Evolutionary conservation across 2,329 filamentous ascomycete genomes (phyloP), one percentile per base, ranked within the genome.

Genomic region (Geosmithia flava): DNA sequence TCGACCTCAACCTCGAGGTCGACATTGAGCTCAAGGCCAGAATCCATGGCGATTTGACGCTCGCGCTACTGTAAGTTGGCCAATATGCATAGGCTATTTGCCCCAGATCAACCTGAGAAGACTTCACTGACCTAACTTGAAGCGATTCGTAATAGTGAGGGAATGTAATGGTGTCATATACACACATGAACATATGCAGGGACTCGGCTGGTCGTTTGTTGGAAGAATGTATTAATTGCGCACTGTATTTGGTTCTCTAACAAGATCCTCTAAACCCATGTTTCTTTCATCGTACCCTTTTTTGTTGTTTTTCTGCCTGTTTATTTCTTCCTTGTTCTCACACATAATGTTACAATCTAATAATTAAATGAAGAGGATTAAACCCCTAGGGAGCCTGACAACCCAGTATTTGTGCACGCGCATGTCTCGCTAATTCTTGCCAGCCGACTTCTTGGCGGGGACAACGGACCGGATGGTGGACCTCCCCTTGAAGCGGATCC

Each of bases 1-100:
- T 88, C 30, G 85, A 90, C 60, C 68, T 88, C 48, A 89, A 90
- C 64, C 66, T 90, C 47, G 85, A 90, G 58, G 75, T 90, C 47
- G 84, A 90, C 66, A 84, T 90, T 55, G 80, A 87, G 63, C 69
- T 90, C 48, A 88, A 87, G 70, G 85, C 85, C 19, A 83, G 79
- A 61, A 87, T 90, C 53, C 78, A 87, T 55, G 85, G 85, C 57
- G 85, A 89, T 67, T 62, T 90, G 58, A 87, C 83, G 8, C 64
- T 88, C 51, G 80, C 78, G 50, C 70, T 88, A 59, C 78, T 85
- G 84, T 87, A 75, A 55, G 68, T 65, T 19, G 23, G 23, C 23
- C 23, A 27, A 27, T 27, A 27, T 8, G 4, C 8, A 8, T 5
- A 8, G 23, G 23, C 8, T 27, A 27, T 30, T 16, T 17, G 2